Conservation (phyloP, 2,329 filamentous ascomycete species). For the Colletotrichum trifolii region DNA sequence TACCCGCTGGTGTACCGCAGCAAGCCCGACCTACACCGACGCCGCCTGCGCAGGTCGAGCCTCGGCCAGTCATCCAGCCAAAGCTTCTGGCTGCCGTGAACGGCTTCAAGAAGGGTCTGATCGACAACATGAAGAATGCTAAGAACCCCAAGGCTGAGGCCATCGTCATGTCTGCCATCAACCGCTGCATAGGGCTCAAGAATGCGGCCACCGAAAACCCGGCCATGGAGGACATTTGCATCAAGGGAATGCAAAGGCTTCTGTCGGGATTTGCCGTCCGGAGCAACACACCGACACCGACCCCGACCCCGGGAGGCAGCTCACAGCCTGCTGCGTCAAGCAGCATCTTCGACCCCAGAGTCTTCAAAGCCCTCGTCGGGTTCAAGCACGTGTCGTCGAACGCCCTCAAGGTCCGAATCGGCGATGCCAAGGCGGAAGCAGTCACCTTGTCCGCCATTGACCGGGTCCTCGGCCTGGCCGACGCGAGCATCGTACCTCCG, state of each 20-base stretch:
- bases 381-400: conserved; percentile 60
- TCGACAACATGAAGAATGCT: conserved; percentile 57
- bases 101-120: conserved; percentile 59
- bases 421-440: conserved; percentile 56
- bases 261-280: conserved; percentile 54
- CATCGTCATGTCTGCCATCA: conserved; percentile 64
- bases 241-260: conserved; percentile 55
- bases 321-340: conserved; percentile 37
- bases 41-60: conserved; percentile 30
- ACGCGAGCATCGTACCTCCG: conserved; percentile 53
- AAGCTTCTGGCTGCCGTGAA: conserved; percentile 55
- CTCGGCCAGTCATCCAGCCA: conserved; percentile 55
- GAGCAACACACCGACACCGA: conserved; percentile 46
- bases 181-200: conserved; percentile 61
- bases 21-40: conserved; percentile 34
- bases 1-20: conserved; percentile 29
- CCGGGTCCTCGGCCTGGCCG: conserved; percentile 60
- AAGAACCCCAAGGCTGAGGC: conserved; percentile 56
- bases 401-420: conserved; percentile 53
- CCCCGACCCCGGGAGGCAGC: conserved; percentile 35
- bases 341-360: conserved; percentile 48
- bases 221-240: conserved; percentile 59
- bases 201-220: conserved; percentile 56
- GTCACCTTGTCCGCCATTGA: conserved; percentile 63
- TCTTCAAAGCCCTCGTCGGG: conserved; percentile 53